Evolutionary conservation across 2,329 filamentous ascomycete species (phyloP).

Genomic region (Hirsutella thompsonii): DNA sequence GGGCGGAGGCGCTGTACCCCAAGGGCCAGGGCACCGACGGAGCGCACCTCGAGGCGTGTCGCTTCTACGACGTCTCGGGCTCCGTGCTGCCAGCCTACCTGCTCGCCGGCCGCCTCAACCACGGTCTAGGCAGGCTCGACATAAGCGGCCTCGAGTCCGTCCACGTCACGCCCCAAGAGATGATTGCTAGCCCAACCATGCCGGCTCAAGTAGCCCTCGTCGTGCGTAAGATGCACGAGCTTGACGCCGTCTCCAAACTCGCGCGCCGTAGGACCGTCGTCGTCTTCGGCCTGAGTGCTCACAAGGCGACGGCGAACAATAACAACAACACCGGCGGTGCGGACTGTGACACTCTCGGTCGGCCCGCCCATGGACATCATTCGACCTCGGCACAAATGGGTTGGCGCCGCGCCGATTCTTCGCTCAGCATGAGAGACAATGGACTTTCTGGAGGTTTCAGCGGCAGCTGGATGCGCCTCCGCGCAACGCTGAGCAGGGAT

Average conservation of each 20-base stretch:
- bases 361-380: no score
- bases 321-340: no score
- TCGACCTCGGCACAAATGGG: no score
- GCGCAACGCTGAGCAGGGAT: conserved; percentile 6
- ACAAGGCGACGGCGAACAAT: no score
- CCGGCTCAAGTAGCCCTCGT: conserved; percentile 32
- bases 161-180: conserved; percentile 30
- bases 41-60: conserved; percentile 27
- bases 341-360: no score
- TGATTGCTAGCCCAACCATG: conserved; percentile 38
- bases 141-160: conserved; percentile 24
- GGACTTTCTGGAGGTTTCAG: no score
- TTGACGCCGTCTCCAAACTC: conserved; percentile 7
- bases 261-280: conserved; percentile 6
- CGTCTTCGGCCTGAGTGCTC: conserved; percentile 1
- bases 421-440: no score
- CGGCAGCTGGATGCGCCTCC: conserved; percentile 10
- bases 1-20: conserved; percentile 30
- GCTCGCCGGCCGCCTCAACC: conserved; percentile 31
- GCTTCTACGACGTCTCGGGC: conserved; percentile 38
- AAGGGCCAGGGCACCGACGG: conserved; percentile 23
- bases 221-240: conserved; percentile 11
- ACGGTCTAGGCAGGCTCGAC: conserved; percentile 22
- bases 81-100: conserved; percentile 34
- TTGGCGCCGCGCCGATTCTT: no score